phyloP scores from a whole-genome alignment of 2,329 filamentous ascomycete species.

The Paramyrothecium roridum region DNA sequence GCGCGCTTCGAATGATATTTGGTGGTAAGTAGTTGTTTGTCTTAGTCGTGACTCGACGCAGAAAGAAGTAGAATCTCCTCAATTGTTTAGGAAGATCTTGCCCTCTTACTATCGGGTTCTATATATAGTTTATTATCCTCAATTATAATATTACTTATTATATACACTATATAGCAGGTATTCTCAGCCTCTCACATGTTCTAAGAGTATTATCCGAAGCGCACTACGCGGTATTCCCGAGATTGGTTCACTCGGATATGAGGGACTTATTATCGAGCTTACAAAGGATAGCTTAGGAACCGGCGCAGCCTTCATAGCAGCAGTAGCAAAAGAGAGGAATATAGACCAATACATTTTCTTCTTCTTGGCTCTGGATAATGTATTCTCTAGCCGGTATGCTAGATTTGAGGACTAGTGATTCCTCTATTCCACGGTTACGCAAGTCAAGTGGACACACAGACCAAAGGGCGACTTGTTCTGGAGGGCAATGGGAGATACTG shows the following conservation, averaged over 20 bases:
- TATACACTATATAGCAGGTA: no score
- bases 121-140: no score
- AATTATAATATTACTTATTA: no score
- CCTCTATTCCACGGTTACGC: conserved; percentile 44
- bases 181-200: no score
- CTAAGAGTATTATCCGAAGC: conserved; percentile 60
- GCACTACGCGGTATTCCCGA: conserved; percentile 60
- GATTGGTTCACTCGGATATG: conserved; percentile 59
- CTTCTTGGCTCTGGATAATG: no score
- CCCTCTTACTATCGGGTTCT: no score
- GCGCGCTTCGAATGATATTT: not conserved
- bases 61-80: no score
- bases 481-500: conserved; percentile 54
- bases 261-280: conserved; percentile 65
- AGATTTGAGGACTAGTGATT: conserved; percentile 23
- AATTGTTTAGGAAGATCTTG: no score
- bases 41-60: no score
- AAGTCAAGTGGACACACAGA: conserved; percentile 44
- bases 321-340: not conserved
- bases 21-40: not conserved
- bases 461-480: conserved; percentile 42
- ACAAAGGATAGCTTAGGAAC: conserved; percentile 73
- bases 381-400: no score
- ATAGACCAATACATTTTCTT: not conserved
- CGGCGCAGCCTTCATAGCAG: conserved; percentile 62